phyloP scores from a whole-genome alignment of 345 rosid species.

The Eucalyptus regnans region DNA sequence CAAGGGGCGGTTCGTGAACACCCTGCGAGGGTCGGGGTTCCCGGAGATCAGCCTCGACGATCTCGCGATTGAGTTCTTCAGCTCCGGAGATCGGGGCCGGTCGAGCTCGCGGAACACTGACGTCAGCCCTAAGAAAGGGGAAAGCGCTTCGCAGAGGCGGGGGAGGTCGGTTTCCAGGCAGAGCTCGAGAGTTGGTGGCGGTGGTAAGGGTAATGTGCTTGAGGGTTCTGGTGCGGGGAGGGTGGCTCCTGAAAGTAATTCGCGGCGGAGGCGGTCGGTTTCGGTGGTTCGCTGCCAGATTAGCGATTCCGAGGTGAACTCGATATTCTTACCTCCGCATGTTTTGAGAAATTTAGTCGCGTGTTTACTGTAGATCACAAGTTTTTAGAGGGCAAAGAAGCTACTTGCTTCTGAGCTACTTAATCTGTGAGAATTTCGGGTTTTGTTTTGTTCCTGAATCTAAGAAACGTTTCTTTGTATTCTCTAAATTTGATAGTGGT shows the following conservation, averaged over 20 bases:
- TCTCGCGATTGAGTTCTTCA: constrained; percentile 60
- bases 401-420: not conserved
- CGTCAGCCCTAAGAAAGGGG: constrained; percentile 15
- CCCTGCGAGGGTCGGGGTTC: constrained; percentile 68
- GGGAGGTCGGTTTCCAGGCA: constrained; percentile 88
- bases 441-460: not conserved
- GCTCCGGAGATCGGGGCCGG: constrained; percentile 40
- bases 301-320: constrained; percentile 72
- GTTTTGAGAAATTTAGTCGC: not conserved
- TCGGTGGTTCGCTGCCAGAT: constrained; percentile 54
- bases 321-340: not conserved
- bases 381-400: not conserved
- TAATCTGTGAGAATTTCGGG: not conserved
- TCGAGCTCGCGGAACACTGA: constrained; percentile 18
- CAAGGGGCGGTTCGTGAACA: constrained; percentile 72
- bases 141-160: constrained; percentile 36
- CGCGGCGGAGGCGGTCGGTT: constrained; percentile 63
- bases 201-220: constrained; percentile 13
- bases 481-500: not conserved
- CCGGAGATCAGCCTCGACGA: constrained; percentile 83
- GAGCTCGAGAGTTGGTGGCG: constrained; percentile 6
- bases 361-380: not conserved
- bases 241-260: constrained; percentile 24
- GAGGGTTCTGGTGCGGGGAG: constrained; percentile 21
- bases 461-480: not conserved